Evolutionary conservation across 768 basidiomycete genomes (phyloP), one percentile per base, ranked within the genome.

Genomic region (Suillus decipiens): DNA sequence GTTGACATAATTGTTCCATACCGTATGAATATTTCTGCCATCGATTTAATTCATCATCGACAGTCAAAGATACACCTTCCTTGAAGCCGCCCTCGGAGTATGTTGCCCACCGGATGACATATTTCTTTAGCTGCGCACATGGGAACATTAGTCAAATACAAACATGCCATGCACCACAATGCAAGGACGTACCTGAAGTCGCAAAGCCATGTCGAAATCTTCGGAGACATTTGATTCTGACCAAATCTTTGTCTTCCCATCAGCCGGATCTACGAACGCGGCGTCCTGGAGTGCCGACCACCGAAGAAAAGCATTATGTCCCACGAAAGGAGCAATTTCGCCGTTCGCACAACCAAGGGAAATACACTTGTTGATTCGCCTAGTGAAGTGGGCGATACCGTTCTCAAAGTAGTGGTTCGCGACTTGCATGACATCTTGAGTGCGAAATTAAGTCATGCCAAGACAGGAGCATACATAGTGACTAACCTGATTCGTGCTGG

Each of bases 231-330:
- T 92, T 11, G 81, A 77, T 75, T 94, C 92, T 0, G 89, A 90
- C 92, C 92, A 94, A 60, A 92, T 85, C 78, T 91, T 92, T 74
- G 76, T 83, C 41, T 84, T 70, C 2, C 83, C 85, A 70, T 91
- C 90, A 5, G 76, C 84, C 5, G 79, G 71, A 69, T 93, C 89
- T 54, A 88, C 72, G 65, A 89, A 89, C 19, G 89, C 83, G 0
- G 89, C 89, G 58, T 93, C 92, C 74, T 94, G 92, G 22, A 93
- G 77, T 1, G 92, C 92, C 2, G 86, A 84, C 92, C 92, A 95
- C 33, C 92, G 85, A 54, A 95, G 79, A 76, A 93, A 95, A 6
- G 90, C 90, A 64, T 92, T 90, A 73, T 92, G 90, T 8, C 89
- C 89, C 55, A 92, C 89, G 68, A 90, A 90, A 11, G 90, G 89